phyloP scores from a whole-genome alignment of 768 basidiomycete genomes.

The Coprinopsis sp. region DNA sequence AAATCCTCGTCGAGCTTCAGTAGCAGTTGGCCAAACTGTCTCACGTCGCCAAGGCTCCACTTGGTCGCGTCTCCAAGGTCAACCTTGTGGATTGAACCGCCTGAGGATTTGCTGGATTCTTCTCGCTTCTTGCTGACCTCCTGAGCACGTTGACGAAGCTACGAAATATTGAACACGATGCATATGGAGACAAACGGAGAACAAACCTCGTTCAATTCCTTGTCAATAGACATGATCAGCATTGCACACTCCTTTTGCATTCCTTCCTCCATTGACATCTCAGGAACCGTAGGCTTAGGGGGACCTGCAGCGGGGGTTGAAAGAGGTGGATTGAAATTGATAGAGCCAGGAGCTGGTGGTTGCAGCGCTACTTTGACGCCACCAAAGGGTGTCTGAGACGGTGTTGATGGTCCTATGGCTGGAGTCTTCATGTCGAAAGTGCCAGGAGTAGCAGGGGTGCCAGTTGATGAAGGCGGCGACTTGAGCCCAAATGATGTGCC shows the following conservation, averaged over 20 bases:
- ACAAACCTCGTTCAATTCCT: constrained; percentile 60
- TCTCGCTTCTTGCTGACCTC: constrained; percentile 30
- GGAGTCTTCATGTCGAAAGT: too few species aligned
- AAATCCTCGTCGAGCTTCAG: constrained; percentile 50
- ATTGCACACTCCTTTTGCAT: constrained; percentile 63
- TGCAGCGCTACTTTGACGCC: too few species aligned
- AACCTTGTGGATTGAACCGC: constrained; percentile 33
- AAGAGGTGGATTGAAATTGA: too few species aligned
- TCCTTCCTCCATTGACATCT: constrained; percentile 45
- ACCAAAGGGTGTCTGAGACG: too few species aligned
- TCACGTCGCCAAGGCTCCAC: constrained; percentile 52
- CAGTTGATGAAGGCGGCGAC: too few species aligned
- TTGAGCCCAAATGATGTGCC: too few species aligned
- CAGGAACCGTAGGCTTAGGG: too few species aligned
- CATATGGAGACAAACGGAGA: constrained; percentile 1
- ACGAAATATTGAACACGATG: constrained; percentile 3
- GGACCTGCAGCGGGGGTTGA: too few species aligned
- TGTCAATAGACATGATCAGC: constrained; percentile 41
- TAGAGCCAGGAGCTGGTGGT: too few species aligned
- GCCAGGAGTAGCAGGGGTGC: too few species aligned
- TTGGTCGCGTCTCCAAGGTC: constrained; percentile 46
- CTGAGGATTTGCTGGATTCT: constrained; percentile 33
- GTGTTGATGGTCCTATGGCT: too few species aligned
- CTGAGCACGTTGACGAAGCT: constrained; percentile 45
- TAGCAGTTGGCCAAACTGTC: constrained; percentile 47